These are phyloP conservation scores for Eimeria zaria DNA, from an alignment of 169 alveolate genomes.

Conservation along the genomic window DNA sequence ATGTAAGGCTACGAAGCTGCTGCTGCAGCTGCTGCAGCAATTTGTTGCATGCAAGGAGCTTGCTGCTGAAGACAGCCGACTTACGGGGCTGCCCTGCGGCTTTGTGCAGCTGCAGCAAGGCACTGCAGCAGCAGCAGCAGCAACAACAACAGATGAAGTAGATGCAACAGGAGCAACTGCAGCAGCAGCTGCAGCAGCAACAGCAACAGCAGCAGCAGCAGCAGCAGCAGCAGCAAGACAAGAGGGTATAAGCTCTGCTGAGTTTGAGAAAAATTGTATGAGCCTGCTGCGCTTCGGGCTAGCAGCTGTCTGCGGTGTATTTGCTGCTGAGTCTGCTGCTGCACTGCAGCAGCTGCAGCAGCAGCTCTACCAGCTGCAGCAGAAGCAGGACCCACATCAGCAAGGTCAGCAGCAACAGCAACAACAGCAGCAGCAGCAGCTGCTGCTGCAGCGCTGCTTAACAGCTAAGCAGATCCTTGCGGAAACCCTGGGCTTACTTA, in stretches of 20 bases:
- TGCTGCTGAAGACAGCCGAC: background rate
- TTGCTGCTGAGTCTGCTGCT: constrained; percentile 48
- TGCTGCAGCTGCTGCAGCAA: constrained; percentile 71
- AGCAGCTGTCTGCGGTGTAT: background rate
- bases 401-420: constrained; percentile 6
- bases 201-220: too few relatives aligned
- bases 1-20: constrained; percentile 49
- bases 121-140: constrained; percentile 15
- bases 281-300: constrained; percentile 45
- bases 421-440: constrained; percentile 48
- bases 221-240: constrained; percentile 29
- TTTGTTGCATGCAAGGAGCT: constrained; percentile 3
- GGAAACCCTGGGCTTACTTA: background rate
- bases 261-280: background rate
- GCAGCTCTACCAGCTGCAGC: background rate
- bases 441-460: constrained; percentile 25
- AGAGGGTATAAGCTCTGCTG: background rate
- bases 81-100: constrained; percentile 44
- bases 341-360: constrained; percentile 52
- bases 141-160: too few relatives aligned
- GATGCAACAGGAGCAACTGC: too few relatives aligned
- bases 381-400: constrained; percentile 1
- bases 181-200: too few relatives aligned
- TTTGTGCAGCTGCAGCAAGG: constrained; percentile 7
- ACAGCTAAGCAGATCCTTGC: background rate